Conservation (phyloP, 495 filamentous ascomycete species). For the Immersiella caudata region DNA sequence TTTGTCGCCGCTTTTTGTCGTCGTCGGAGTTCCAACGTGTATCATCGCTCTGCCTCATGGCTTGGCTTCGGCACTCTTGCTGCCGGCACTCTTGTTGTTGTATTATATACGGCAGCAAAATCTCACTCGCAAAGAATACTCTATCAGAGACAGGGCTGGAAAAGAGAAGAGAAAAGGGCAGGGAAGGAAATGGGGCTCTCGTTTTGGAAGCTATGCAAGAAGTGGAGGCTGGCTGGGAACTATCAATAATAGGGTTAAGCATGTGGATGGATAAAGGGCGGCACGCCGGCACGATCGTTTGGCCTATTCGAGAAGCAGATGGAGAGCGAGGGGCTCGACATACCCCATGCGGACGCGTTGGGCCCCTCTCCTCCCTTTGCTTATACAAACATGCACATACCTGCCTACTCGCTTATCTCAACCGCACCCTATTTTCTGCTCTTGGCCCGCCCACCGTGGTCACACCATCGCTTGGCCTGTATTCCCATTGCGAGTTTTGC, state of each 20-base stretch:
- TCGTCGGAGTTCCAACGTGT: neutral
- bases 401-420: neutral
- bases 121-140: neutral
- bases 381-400: neutral
- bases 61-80: neutral
- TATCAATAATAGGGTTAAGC: no score
- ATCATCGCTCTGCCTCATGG: neutral
- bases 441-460: no score
- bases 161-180: neutral
- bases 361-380: neutral
- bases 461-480: no score
- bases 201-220: neutral
- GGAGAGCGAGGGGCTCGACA: neutral
- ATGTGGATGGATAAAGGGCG: neutral
- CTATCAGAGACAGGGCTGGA: neutral
- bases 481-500: neutral
- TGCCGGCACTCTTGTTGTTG: slow-evolving; percentile 7
- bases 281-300: neutral
- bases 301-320: neutral
- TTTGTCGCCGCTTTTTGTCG: neutral
- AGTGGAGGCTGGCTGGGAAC: neutral
- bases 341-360: neutral
- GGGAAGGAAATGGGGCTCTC: neutral
- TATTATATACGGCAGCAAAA: neutral
- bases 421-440: neutral